Conservation (phyloP, 164 flowering plant species). For the Piper longum region DNA sequence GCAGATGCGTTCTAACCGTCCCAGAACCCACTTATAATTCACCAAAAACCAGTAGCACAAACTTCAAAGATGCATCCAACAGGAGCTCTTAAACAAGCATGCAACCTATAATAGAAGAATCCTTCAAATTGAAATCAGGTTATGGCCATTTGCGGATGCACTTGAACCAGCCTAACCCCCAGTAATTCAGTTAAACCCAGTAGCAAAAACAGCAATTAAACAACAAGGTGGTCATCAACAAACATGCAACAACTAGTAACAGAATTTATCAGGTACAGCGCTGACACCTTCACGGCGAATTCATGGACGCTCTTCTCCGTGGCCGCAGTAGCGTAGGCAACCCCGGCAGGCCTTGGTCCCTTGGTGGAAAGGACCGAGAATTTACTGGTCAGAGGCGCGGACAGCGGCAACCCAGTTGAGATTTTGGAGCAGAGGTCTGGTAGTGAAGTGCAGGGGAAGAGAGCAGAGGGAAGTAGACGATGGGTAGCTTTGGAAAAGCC, state of each 20-base stretch:
- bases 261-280: too few species aligned
- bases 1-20: not conserved
- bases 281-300: slow-evolving; percentile 6
- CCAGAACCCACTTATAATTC: not conserved
- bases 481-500: not conserved
- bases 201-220: too few species aligned
- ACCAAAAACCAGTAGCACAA: not conserved
- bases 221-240: too few species aligned
- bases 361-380: slow-evolving; percentile 16
- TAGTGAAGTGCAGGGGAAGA: slow-evolving; percentile 8
- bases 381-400: slow-evolving; percentile 26
- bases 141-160: too few species aligned
- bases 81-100: too few species aligned
- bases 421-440: slow-evolving; percentile 15
- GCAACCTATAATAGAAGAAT: too few species aligned
- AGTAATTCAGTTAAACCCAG: too few species aligned
- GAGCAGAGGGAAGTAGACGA: not conserved
- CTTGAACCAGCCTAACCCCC: too few species aligned
- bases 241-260: too few species aligned
- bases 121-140: too few species aligned
- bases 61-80: too few species aligned
- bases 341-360: slow-evolving; percentile 21
- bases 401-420: slow-evolving; percentile 32
- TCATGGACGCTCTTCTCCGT: slow-evolving; percentile 69
- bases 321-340: slow-evolving; percentile 50